Evolutionary conservation across 1,139 yeast species (phyloP).

Genomic region (Sugiyamaella castrensis): DNA sequence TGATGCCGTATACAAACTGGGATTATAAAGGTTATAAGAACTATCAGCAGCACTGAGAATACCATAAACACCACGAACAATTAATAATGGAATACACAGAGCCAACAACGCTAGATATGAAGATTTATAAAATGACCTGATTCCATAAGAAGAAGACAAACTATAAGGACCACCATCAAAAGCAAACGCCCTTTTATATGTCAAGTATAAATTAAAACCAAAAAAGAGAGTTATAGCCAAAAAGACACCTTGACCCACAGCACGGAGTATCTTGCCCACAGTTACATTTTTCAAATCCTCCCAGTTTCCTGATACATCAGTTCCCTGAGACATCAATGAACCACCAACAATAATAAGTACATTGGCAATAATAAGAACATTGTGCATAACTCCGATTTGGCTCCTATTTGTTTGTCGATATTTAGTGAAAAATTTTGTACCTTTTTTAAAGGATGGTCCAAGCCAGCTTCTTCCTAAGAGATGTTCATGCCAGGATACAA

Average conservation of each 20-base stretch:
- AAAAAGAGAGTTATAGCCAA: constrained; percentile 21
- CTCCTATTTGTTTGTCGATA: background rate
- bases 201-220: constrained; percentile 18
- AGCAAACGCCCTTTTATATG: background rate
- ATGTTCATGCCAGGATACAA: constrained; percentile 8
- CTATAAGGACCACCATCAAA: too few relatives aligned
- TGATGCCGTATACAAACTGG: constrained; percentile 18
- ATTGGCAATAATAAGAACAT: constrained; percentile 28
- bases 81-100: constrained; percentile 26
- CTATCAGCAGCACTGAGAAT: constrained; percentile 22
- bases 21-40: constrained; percentile 22
- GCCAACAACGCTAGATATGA: constrained; percentile 1
- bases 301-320: background rate
- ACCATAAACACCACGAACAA: constrained; percentile 30
- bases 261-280: constrained; percentile 24
- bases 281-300: constrained; percentile 5
- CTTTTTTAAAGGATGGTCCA: constrained; percentile 2
- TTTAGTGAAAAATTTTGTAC: background rate
- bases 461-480: constrained; percentile 6
- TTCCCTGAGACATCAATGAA: constrained; percentile 19
- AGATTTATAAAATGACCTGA: too few relatives aligned
- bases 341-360: constrained; percentile 29
- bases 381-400: constrained; percentile 16
- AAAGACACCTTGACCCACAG: constrained; percentile 30
- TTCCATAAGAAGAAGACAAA: background rate